Evolutionary conservation across 208 protist genomes (phyloP).

Genomic region (Trypanosoma scelopori): DNA sequence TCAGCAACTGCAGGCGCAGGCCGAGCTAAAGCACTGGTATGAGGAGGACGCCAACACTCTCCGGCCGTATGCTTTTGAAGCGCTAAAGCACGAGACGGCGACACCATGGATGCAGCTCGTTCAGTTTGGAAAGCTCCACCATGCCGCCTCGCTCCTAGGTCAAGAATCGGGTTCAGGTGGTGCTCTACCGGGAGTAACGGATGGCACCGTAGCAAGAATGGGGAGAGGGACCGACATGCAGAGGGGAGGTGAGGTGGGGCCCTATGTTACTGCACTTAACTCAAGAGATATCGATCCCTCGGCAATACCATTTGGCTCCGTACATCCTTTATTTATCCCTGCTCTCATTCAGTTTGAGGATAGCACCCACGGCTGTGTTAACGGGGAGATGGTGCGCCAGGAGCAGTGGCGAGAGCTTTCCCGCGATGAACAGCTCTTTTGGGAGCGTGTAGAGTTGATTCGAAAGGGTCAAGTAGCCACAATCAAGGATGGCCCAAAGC

Average conservation of each 20-base stretch:
- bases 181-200: background rate
- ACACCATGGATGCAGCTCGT: slow-evolving; percentile 84
- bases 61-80: slow-evolving; percentile 53
- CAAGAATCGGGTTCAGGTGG: background rate
- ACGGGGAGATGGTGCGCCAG: slow-evolving; percentile 37
- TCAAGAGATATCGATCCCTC: slow-evolving; percentile 45
- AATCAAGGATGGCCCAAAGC: slow-evolving; percentile 59
- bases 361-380: slow-evolving; percentile 29
- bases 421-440: slow-evolving; percentile 79
- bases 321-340: slow-evolving; percentile 66
- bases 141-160: slow-evolving; percentile 3
- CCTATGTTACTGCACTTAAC: slow-evolving; percentile 35
- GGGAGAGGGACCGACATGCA: background rate
- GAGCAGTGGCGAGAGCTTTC: slow-evolving; percentile 78
- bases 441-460: slow-evolving; percentile 87
- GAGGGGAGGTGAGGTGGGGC: background rate
- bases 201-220: background rate
- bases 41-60: slow-evolving; percentile 74
- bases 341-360: slow-evolving; percentile 73
- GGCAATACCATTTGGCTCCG: slow-evolving; percentile 67
- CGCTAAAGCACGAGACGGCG: slow-evolving; percentile 48
- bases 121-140: slow-evolving; percentile 48
- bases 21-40: slow-evolving; percentile 68
- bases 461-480: slow-evolving; percentile 68
- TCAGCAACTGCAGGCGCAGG: slow-evolving; percentile 38